These are phyloP conservation scores for Pseudomicrostroma phylloplanum DNA, from an alignment of 1,284 basidiomycete genomes.

Conservation along the genomic window DNA sequence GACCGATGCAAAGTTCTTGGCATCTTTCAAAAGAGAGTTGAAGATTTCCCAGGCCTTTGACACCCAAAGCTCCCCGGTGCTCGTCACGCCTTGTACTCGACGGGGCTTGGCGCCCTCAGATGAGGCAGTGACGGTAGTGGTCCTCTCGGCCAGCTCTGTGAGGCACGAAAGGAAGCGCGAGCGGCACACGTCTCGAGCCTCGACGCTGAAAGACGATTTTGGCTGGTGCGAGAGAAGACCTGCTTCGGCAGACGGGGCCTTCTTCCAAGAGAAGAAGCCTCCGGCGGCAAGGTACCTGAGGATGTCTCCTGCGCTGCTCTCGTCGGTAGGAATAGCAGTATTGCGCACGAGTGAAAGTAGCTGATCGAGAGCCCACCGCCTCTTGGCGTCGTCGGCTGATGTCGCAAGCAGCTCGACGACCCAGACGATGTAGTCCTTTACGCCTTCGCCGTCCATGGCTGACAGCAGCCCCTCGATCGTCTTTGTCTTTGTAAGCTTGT, in stretches of 20 bases:
- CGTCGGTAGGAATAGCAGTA: slow-evolving; percentile 70
- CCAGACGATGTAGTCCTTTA: slow-evolving; percentile 64
- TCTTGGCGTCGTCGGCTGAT: slow-evolving; percentile 16
- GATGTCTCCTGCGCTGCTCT: slow-evolving; percentile 67
- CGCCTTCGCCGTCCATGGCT: slow-evolving; percentile 68
- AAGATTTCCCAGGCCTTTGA: slow-evolving; percentile 59
- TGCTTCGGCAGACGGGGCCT: slow-evolving; percentile 53
- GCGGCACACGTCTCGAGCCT: slow-evolving; percentile 63
- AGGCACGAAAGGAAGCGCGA: slow-evolving; percentile 68
- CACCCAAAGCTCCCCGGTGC: slow-evolving; percentile 74
- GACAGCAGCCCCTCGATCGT: slow-evolving; percentile 80
- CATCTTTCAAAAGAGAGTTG: slow-evolving; percentile 63
- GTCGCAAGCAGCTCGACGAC: slow-evolving; percentile 15
- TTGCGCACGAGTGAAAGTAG: slow-evolving; percentile 72
- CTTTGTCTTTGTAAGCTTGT: slow-evolving; percentile 84
- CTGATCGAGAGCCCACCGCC: slow-evolving; percentile 79
- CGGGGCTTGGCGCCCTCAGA: slow-evolving; percentile 53
- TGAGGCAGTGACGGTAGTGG: slow-evolving; percentile 35
- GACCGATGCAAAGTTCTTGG: slow-evolving; percentile 56
- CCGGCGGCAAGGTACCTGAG: slow-evolving; percentile 77
- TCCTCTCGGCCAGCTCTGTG: slow-evolving; percentile 65
- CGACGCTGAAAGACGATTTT: slow-evolving; percentile 67
- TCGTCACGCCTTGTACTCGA: slow-evolving; percentile 61
- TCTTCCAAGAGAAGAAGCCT: slow-evolving; percentile 66
- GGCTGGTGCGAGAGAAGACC: slow-evolving; percentile 54